Evolutionary conservation across 2,329 filamentous ascomycete genomes (phyloP).

Genomic region (Fusarium coicis): DNA sequence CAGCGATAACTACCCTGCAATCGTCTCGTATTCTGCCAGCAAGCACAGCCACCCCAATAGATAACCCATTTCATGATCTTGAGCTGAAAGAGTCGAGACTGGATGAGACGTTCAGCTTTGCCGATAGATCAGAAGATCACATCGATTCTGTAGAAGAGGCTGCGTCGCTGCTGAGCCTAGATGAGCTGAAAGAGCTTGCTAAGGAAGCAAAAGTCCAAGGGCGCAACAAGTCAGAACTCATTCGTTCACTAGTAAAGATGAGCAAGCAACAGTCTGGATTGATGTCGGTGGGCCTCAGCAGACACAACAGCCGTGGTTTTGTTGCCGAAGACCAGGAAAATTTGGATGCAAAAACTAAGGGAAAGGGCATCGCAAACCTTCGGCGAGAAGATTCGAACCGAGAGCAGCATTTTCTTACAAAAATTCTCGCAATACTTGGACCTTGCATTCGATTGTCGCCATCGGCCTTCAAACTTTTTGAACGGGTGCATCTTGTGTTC

Average conservation of each 20-base stretch:
- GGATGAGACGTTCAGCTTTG: constrained; percentile 75
- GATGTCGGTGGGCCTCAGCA: constrained; percentile 73
- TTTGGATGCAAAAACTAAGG: constrained; percentile 23
- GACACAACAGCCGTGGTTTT: constrained; percentile 70
- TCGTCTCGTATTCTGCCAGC: constrained; percentile 64
- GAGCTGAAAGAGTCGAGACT: constrained; percentile 59
- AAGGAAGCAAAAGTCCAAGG: constrained; percentile 89
- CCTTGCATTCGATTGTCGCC: constrained; percentile 85
- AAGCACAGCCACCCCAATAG: constrained; percentile 6
- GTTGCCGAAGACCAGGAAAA: constrained; percentile 57
- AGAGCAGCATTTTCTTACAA: constrained; percentile 78
- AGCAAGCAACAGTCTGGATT: constrained; percentile 81
- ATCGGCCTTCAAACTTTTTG: constrained; percentile 81
- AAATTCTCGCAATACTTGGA: constrained; percentile 81
- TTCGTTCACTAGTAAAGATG: constrained; percentile 77
- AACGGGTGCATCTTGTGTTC: constrained; percentile 94
- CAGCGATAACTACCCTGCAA: constrained; percentile 75
- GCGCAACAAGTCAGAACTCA: constrained; percentile 85
- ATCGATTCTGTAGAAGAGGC: constrained; percentile 87
- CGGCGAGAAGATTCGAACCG: constrained; percentile 64
- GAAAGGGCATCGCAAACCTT: constrained; percentile 19
- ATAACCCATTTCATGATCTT: constrained; percentile 45
- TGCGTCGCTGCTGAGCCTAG: constrained; percentile 81
- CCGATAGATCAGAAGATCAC: constrained; percentile 77
- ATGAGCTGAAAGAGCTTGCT: constrained; percentile 85